Percentiles rank a stretch among this genome's conserved stretches.
These are phyloP conservation scores for Turritis glabra DNA, from an alignment of 345 rosid species.

Conservation along the genomic window DNA sequence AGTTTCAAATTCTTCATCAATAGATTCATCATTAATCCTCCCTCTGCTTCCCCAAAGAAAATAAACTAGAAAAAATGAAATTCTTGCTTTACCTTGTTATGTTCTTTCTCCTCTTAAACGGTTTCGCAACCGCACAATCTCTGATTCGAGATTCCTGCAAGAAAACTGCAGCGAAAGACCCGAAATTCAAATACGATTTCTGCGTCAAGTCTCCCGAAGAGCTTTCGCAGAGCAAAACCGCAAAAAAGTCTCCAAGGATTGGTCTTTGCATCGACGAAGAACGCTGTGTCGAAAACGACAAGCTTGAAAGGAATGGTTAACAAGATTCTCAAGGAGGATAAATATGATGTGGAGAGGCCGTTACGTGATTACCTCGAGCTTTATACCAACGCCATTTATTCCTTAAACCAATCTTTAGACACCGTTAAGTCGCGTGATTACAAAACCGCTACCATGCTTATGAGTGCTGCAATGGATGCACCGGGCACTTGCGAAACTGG, in stretches of 20 bases:
- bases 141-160: slow-evolving; percentile 37
- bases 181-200: slow-evolving; percentile 30
- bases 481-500: slow-evolving; percentile 47
- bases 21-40: background rate
- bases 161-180: slow-evolving; percentile 38
- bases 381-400: slow-evolving; percentile 31
- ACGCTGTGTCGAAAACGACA: slow-evolving; percentile 32
- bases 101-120: slow-evolving; percentile 12
- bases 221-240: slow-evolving; percentile 32
- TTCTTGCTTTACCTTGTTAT: slow-evolving; percentile 8
- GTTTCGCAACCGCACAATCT: slow-evolving; percentile 8
- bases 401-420: slow-evolving; percentile 24
- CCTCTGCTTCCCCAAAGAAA: background rate
- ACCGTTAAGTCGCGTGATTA: slow-evolving; percentile 32
- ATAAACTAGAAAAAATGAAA: background rate
- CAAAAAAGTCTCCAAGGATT: slow-evolving; percentile 31
- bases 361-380: slow-evolving; percentile 45
- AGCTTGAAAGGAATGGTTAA: slow-evolving; percentile 23
- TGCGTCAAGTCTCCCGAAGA: slow-evolving; percentile 38
- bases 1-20: background rate
- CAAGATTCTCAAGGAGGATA: slow-evolving; percentile 16
- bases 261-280: slow-evolving; percentile 23
- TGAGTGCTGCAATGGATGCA: slow-evolving; percentile 49
- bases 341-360: slow-evolving; percentile 14
- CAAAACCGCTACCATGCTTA: slow-evolving; percentile 20